These are phyloP conservation scores for Saturnispora mendoncae DNA, from an alignment of 805 yeast genomes.

Conservation along the genomic window DNA sequence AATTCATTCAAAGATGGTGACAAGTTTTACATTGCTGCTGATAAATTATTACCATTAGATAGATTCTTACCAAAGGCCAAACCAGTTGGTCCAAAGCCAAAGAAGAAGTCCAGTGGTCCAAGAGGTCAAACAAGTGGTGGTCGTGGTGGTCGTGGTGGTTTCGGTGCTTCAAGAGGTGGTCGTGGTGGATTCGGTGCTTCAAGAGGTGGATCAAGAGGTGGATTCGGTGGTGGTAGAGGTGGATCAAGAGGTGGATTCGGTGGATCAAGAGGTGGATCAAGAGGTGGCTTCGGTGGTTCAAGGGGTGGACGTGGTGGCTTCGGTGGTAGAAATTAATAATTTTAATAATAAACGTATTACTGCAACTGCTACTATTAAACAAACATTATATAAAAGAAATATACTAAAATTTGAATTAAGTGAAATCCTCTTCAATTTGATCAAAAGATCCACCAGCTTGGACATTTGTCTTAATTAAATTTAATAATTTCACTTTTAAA, in stretches of 20 bases:
- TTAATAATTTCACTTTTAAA: slow-evolving; percentile 77
- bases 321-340: slow-evolving; percentile 27
- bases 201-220: slow-evolving; percentile 31
- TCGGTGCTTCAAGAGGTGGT: slow-evolving; percentile 36
- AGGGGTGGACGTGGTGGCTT: slow-evolving; percentile 40
- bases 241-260: slow-evolving; percentile 20
- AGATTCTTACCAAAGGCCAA: slow-evolving; percentile 96
- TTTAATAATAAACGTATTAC: too few species aligned
- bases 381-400: not conserved
- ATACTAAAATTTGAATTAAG: slow-evolving; percentile 14
- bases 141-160: slow-evolving; percentile 41
- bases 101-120: slow-evolving; percentile 56
- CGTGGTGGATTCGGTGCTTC: slow-evolving; percentile 32
- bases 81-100: slow-evolving; percentile 72
- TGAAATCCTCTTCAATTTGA: slow-evolving; percentile 28
- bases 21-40: slow-evolving; percentile 91
- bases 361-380: too few species aligned
- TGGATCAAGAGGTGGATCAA: slow-evolving; percentile 12
- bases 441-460: slow-evolving; percentile 24
- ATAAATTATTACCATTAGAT: slow-evolving; percentile 89
- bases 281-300: slow-evolving; percentile 29
- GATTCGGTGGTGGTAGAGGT: slow-evolving; percentile 34
- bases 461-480: slow-evolving; percentile 60
- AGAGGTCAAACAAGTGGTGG: slow-evolving; percentile 41
- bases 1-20: slow-evolving; percentile 90